Conservation (phyloP, 176 grass and related monocot genomes). For the Neostapfia colusana region DNA sequence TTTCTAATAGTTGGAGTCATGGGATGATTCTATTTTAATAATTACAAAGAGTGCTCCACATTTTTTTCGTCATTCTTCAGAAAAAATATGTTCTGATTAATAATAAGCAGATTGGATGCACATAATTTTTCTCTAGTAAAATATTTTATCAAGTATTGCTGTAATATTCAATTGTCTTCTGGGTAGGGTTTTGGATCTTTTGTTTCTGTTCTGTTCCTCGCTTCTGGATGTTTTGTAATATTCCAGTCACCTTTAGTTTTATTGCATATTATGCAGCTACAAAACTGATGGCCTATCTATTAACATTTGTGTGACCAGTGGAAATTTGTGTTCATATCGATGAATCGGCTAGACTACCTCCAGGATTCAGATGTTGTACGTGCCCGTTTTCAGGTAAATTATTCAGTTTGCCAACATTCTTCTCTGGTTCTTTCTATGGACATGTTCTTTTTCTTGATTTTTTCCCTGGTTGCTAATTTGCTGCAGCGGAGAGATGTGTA, state of each 20-base stretch:
- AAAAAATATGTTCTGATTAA: neutral
- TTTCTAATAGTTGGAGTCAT: neutral
- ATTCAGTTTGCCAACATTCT: slow-evolving; percentile 8
- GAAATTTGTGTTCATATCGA: slow-evolving; percentile 89
- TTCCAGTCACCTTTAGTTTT: too few relatives aligned
- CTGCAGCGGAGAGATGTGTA: slow-evolving; percentile 87
- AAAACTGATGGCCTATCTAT: neutral
- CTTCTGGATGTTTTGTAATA: too few relatives aligned
- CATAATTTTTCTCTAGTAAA: neutral
- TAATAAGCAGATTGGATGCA: neutral
- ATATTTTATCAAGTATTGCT: too few relatives aligned
- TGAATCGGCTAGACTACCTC: slow-evolving; percentile 87
- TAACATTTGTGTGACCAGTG: slow-evolving; percentile 52
- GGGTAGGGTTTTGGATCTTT: too few relatives aligned
- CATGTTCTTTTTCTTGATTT: slow-evolving; percentile 5
- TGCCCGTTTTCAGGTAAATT: slow-evolving; percentile 69
- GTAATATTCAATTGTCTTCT: too few relatives aligned
- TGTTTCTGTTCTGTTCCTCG: too few relatives aligned
- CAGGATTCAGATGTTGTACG: slow-evolving; percentile 78
- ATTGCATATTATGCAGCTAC: too few relatives aligned
- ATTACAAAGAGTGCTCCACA: neutral
- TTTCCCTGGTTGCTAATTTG: slow-evolving; percentile 33
- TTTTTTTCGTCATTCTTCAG: neutral
- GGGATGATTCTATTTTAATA: neutral
- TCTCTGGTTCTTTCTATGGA: slow-evolving; percentile 24